Evolutionary conservation across 768 basidiomycete genomes (phyloP).

Genomic region (Boletellus sp.): DNA sequence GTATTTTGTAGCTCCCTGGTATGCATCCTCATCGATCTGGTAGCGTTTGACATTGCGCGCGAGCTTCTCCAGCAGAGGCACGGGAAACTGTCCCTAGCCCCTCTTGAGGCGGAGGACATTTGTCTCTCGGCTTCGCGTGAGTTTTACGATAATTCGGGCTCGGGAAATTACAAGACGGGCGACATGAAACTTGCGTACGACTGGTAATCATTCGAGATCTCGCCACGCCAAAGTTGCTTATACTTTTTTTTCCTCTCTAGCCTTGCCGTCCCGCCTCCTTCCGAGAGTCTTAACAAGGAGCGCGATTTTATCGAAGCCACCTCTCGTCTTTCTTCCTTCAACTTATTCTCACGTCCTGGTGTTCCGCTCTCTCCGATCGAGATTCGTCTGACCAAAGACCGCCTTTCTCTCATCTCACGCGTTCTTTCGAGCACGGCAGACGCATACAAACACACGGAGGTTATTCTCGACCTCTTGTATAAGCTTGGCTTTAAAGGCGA

Average conservation of each 20-base stretch:
- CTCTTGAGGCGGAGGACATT: conserved; percentile 63
- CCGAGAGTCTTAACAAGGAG: conserved; percentile 62
- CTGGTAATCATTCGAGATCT: conserved; percentile 51
- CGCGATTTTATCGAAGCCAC: conserved; percentile 97
- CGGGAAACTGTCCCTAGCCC: conserved; percentile 45
- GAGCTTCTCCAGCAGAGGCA: conserved; percentile 50
- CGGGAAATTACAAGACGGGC: conserved; percentile 87
- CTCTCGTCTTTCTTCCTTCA: conserved; percentile 90
- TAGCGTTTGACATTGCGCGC: conserved; percentile 69
- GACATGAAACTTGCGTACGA: conserved; percentile 98
- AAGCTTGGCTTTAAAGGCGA: conserved; percentile 82
- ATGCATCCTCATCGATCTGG: conserved; percentile 8
- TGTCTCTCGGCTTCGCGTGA: conserved; percentile 80
- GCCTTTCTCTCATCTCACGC: conserved; percentile 79
- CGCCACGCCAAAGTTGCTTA: conserved; percentile 1
- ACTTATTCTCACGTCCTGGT: conserved; percentile 69
- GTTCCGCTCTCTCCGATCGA: conserved; percentile 86
- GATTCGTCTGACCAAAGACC: conserved; percentile 87
- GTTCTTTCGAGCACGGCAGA: conserved; percentile 82
- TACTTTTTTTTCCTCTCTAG: conserved; percentile 42
- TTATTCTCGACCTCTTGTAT: conserved; percentile 84
- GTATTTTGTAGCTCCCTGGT: conserved; percentile 33
- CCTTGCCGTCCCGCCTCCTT: conserved; percentile 66
- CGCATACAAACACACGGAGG: conserved; percentile 88
- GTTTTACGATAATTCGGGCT: conserved; percentile 91